Conservation (phyloP, 2,329 filamentous ascomycete genomes). For the Penicillium aurantiogriseum region DNA sequence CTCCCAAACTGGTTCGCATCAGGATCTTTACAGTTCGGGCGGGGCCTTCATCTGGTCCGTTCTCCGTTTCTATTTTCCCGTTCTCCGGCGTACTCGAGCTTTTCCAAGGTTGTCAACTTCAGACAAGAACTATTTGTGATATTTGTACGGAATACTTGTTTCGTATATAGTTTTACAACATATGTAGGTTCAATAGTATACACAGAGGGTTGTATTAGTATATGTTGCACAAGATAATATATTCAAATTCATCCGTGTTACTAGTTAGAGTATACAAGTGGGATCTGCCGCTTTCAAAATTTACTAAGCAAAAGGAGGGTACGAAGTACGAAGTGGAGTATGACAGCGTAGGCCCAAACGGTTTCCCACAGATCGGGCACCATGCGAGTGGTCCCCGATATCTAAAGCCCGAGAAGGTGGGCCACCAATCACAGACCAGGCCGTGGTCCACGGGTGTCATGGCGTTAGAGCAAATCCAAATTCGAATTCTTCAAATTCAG, state of each 20-base stretch:
- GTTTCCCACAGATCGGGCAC: constrained; percentile 27
- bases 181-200: not conserved
- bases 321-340: not conserved
- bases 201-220: not conserved
- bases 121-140: not conserved
- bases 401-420: constrained; percentile 23
- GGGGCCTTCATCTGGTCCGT: not conserved
- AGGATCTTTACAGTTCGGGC: not conserved
- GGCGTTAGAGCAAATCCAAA: constrained; percentile 11
- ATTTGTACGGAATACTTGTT: not conserved
- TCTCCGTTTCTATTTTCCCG: not conserved
- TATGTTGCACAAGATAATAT: not conserved
- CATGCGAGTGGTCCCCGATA: constrained; percentile 27
- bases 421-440: constrained; percentile 11
- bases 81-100: not conserved
- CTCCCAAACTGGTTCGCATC: not conserved
- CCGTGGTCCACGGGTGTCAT: not conserved
- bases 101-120: not conserved
- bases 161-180: not conserved
- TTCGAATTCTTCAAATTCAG: not conserved
- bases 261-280: not conserved
- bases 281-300: not conserved
- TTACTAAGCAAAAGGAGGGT: not conserved
- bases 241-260: not conserved
- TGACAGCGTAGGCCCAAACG: constrained; percentile 15